These are phyloP conservation scores for Gossypium ekmanianum DNA, from an alignment of 345 rosid species.

Conservation along the genomic window DNA sequence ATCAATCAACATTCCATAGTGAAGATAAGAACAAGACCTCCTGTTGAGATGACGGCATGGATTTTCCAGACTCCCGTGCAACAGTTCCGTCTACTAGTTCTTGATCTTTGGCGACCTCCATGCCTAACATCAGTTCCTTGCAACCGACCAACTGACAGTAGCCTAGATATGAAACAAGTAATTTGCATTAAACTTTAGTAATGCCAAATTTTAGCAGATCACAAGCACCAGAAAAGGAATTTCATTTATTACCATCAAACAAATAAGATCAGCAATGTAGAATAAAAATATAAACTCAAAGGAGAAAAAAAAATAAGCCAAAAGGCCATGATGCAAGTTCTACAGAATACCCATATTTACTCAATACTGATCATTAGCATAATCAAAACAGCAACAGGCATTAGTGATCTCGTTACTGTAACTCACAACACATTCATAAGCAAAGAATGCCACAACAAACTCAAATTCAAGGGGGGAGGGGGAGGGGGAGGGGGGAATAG, in stretches of 20 bases:
- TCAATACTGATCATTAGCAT: not conserved
- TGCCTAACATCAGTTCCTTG: not conserved
- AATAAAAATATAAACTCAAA: not conserved
- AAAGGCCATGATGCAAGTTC: not conserved
- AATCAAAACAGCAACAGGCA: not conserved
- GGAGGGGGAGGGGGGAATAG: not conserved
- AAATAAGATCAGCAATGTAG: not conserved
- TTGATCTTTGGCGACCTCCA: not conserved
- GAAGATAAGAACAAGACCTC: slow-evolving; percentile 45
- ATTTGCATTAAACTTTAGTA: not conserved
- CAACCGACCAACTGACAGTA: not conserved
- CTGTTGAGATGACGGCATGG: slow-evolving; percentile 52
- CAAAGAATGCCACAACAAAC: too few species aligned
- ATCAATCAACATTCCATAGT: slow-evolving; percentile 1
- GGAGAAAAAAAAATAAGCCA: not conserved
- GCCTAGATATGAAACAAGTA: not conserved
- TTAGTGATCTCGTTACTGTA: too few species aligned
- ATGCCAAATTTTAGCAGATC: not conserved
- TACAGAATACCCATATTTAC: not conserved
- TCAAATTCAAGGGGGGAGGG: not conserved
- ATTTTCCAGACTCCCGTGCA: not conserved
- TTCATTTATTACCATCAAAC: not conserved
- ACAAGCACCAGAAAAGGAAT: not conserved
- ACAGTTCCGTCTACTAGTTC: not conserved
- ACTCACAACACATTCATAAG: too few species aligned